Conservation (phyloP, 805 yeast species). For the Barnettozyma californica region DNA sequence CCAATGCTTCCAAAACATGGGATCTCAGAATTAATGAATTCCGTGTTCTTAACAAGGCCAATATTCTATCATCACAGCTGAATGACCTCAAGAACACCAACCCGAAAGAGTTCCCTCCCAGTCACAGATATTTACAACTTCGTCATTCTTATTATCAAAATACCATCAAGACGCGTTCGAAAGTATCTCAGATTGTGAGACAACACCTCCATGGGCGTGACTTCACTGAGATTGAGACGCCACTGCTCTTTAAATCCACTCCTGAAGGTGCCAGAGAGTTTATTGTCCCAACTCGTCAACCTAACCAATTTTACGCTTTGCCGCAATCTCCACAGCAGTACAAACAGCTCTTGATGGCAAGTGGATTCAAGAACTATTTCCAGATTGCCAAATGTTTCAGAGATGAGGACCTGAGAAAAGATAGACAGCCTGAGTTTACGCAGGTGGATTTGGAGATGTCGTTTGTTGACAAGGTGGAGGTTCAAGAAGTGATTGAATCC, state of each 20-base stretch:
- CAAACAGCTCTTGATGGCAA: constrained; percentile 90
- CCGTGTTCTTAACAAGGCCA: constrained; percentile 58
- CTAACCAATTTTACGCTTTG: constrained; percentile 67
- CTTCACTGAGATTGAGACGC: constrained; percentile 89
- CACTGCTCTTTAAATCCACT: constrained; percentile 86
- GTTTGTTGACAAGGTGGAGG: constrained; percentile 65
- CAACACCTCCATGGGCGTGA: constrained; percentile 33
- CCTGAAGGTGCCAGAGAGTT: constrained; percentile 98
- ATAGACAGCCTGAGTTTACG: constrained; percentile 96
- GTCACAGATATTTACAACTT: constrained; percentile 76
- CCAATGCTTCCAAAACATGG: constrained; percentile 27
- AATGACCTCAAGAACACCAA: constrained; percentile 47
- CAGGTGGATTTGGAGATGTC: constrained; percentile 96
- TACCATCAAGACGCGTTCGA: constrained; percentile 51
- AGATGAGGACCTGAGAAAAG: constrained; percentile 92
- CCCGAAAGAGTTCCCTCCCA: constrained; percentile 64
- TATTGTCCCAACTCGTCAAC: constrained; percentile 79
- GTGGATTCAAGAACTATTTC: constrained; percentile 81
- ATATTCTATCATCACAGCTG: constrained; percentile 62
- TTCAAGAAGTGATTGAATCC: constrained; percentile 56
- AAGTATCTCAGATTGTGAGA: constrained; percentile 45
- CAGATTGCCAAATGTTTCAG: constrained; percentile 94
- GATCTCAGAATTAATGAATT: constrained; percentile 53
- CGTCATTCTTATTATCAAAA: constrained; percentile 54
- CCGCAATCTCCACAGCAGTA: constrained; percentile 99